phyloP scores from a whole-genome alignment of 345 rosid genomes.

The Brassica napus region Da-Ae NC_063434.1:1039501-1040000 shows the following conservation, averaged over 20 bases:
- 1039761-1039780: constrained; percentile 23
- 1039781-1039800: constrained; percentile 16
- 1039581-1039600: constrained; percentile 8
- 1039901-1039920: constrained; percentile 32
- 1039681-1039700: constrained; percentile 15
- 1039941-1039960: constrained; percentile 51
- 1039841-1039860: background rate
- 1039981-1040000: constrained; percentile 43
- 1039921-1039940: constrained; percentile 41
- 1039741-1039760: background rate
- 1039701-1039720: constrained; percentile 1
- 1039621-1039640: background rate
- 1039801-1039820: background rate
- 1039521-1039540: background rate
- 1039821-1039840: background rate
- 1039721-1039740: constrained; percentile 7
- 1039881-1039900: background rate
- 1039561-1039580: background rate
- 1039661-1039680: background rate
- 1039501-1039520: constrained; percentile 72
- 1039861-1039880: background rate
- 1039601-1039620: constrained; percentile 19
- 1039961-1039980: constrained; percentile 46
- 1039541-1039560: constrained; percentile 8
- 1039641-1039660: constrained; percentile 6